These are phyloP conservation scores for Mucor lusitanicus DNA, from an alignment of 371 early-diverging fungal genomes.

Conservation along the genomic window DNA sequence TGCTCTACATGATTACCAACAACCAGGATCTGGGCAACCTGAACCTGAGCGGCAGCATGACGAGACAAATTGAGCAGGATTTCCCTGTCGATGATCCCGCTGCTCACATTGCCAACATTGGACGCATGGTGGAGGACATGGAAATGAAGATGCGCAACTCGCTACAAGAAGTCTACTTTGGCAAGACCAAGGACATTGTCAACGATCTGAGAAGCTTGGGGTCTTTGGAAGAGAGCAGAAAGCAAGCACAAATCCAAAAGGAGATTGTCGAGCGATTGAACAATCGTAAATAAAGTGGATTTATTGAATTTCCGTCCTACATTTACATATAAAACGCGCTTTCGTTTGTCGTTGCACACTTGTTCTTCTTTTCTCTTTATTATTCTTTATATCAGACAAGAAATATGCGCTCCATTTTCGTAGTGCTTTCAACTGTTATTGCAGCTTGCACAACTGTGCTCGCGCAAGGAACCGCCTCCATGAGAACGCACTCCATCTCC, in stretches of 20 bases:
- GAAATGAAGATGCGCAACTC: slow-evolving; percentile 94
- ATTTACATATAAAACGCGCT: slow-evolving; percentile 8
- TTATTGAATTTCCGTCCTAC: neutral
- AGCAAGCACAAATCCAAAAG: slow-evolving; percentile 70
- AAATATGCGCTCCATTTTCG: slow-evolving; percentile 28
- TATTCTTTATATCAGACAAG: neutral
- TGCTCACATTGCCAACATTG: slow-evolving; percentile 92
- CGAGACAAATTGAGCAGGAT: slow-evolving; percentile 92
- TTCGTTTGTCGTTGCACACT: neutral
- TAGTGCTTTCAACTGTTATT: slow-evolving; percentile 22
- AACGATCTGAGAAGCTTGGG: slow-evolving; percentile 86
- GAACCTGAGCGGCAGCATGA: slow-evolving; percentile 92
- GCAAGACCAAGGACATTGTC: slow-evolving; percentile 95
- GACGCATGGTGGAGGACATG: slow-evolving; percentile 97
- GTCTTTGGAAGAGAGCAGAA: slow-evolving; percentile 67
- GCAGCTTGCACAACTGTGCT: slow-evolving; percentile 23
- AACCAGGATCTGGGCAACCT: slow-evolving; percentile 72
- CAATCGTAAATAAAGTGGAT: slow-evolving; percentile 22
- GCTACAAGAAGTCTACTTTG: slow-evolving; percentile 95
- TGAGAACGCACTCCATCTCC: slow-evolving; percentile 68
- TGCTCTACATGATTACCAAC: slow-evolving; percentile 86
- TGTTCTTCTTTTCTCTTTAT: slow-evolving; percentile 9
- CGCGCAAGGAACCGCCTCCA: slow-evolving; percentile 35
- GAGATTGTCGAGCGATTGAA: slow-evolving; percentile 71
- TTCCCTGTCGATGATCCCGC: slow-evolving; percentile 71